Evolutionary conservation across 129 eudicot species (phyloP).

Genomic region (Helichrysum umbraculigerum): DNA sequence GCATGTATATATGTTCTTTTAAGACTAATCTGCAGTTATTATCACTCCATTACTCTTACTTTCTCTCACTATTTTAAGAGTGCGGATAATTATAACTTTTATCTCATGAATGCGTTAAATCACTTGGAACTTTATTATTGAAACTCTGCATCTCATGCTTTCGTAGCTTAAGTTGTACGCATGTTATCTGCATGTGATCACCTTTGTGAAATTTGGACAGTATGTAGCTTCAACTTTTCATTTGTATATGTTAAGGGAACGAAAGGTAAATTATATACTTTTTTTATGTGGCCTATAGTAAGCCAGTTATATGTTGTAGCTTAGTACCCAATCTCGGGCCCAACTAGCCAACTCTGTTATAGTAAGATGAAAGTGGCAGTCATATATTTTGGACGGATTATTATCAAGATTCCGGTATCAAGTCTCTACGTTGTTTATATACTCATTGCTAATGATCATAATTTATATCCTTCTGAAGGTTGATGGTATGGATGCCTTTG

Average conservation of each 20-base stretch:
- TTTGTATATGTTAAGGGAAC: no score
- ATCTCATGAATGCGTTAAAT: no score
- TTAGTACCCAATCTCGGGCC: not conserved
- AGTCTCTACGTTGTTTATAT: not conserved
- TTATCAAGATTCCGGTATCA: not conserved
- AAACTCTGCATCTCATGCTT: no score
- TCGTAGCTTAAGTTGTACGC: not conserved
- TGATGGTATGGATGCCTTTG: constrained; percentile 99
- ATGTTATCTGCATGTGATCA: not conserved
- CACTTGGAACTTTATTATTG: no score
- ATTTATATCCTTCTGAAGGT: constrained; percentile 47
- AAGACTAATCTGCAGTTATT: not conserved
- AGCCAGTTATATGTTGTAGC: not conserved
- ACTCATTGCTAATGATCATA: not conserved
- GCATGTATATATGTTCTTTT: not conserved
- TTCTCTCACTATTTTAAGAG: not conserved
- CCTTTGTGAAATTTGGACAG: not conserved
- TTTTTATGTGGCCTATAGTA: no score
- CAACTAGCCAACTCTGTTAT: not conserved
- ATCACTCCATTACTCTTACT: not conserved
- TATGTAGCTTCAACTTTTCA: no score
- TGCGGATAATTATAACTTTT: no score
- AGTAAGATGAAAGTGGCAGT: constrained; percentile 10
- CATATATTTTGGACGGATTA: not conserved
- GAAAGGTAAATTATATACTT: no score